Base-by-base conservation (phyloP, 192 early-diverging fungal species). In the Fimicolochytrium jonesii region DNA sequence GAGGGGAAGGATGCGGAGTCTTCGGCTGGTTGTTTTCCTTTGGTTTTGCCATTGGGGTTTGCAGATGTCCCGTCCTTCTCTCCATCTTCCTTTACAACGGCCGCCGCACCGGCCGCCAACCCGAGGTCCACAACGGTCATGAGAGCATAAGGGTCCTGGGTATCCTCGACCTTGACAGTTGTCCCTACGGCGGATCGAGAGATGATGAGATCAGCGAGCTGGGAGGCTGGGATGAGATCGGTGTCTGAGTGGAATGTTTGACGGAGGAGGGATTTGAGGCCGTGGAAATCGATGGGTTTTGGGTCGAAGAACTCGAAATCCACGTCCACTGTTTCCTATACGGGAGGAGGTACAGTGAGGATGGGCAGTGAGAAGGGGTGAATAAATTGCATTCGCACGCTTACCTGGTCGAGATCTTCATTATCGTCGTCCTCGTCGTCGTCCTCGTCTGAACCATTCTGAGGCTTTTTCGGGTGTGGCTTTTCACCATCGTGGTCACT, bases 251-350 rank as follows among this genome's bases (percentile, higher is more conserved):
- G 81, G 53, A 98, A 93, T 7, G 87, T 76, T 59, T 89, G 87
- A 35, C 59, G 68, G 15, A 96, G 65, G n/a, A 98, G 78, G 28
- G 84, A 83, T 70, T 98, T 98, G 64, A 94, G 75, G 4, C 91
- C 87, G 64, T 94, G 92, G 59, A 89, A 98, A 71, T 98, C 95
- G 28, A 84, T 81, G 31, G 83, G 78, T 59, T 87, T 80, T n/a
- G 90, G 88, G 53, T 92, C 89, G 74, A 90, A 94, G 69, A 96
- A 98, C 64, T 96, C 95, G 75, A 96, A 95, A 61, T 96, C 93
- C 4, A 96, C 88, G 68, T 96, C 83, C 34, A 97, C 69, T 4
- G 73, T 56, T 53, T 72, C 68, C 64, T 72, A 20, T 5, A 58
- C 47, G 47, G 9, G 15, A 25, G 22, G 22, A 48, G 11, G 9